A percentile compares a stretch with the other conserved stretches of the same genome.
Evolutionary conservation across 1,139 yeast species (phyloP).

Genomic region (Arxiozyma bovina): DNA sequence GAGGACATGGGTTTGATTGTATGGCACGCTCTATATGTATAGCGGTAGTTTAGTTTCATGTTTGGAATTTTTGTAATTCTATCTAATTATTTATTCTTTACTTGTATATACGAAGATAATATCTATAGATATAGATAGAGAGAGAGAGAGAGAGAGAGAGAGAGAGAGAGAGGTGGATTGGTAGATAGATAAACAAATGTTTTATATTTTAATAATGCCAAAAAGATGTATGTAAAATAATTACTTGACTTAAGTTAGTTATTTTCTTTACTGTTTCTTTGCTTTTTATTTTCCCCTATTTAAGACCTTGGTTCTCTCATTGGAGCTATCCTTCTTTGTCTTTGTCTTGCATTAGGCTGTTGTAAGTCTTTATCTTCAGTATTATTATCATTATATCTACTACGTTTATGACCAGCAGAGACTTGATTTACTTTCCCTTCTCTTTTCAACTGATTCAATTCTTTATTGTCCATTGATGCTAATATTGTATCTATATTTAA

Average conservation of each 20-base stretch:
- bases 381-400: constrained; percentile 20
- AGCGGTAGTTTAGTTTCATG: not conserved
- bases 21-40: no score
- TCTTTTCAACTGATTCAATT: constrained; percentile 23
- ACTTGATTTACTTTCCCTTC: constrained; percentile 23
- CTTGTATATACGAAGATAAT: not conserved
- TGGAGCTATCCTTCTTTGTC: constrained; percentile 3
- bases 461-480: constrained; percentile 39
- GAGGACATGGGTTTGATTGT: constrained; percentile 20
- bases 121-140: not conserved
- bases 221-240: not conserved
- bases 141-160: no score
- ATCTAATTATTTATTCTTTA: not conserved
- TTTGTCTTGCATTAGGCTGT: not conserved
- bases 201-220: not conserved
- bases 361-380: not conserved
- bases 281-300: no score
- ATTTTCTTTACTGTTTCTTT: no score
- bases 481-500: constrained; percentile 71
- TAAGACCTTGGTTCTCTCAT: not conserved
- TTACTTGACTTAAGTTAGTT: not conserved
- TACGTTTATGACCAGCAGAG: constrained; percentile 24
- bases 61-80: no score
- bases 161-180: not conserved
- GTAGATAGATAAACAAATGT: not conserved